Base-by-base conservation (phyloP, 2,329 filamentous ascomycete genomes). In the Leptosphaerulina australis region DNA sequence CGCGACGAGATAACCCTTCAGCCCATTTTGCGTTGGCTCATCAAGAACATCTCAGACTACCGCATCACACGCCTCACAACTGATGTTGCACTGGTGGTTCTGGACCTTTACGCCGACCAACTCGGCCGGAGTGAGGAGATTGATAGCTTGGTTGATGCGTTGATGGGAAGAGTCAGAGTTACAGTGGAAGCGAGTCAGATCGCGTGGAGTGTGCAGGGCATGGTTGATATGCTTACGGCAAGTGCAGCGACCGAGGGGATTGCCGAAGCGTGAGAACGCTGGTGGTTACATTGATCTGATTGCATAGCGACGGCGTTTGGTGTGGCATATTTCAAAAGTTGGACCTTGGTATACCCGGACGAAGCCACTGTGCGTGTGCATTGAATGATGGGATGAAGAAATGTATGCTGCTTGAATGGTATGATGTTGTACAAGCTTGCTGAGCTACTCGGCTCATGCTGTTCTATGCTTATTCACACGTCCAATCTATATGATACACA, bases 71-170 rank as follows among this genome's bases (percentile, higher is more conserved):
- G 82, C 53, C 77, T 96, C 25, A 91, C 90, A 66, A 88, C 91
- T 18, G 93, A 97, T 72, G 84, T 94, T 17, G 87, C 88, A 12
- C 82, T 95, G 65, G 81, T 91, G 51, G 78, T 97, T 26, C 77
- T 97, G 15, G 93, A 99, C 66, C 78, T 97, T 28, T 99, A 97
- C 71, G 86, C 88, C 22, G 87, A 90, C 68, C 88, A 91, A 60
- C 80, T 91, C 18, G 88, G 84, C 2, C 85, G 86, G 39, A 91
- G 88, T 26, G 80, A 83, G 5, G 85, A 89, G 69, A 82, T 97
- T 47, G 86, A 90, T 54, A 79, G 80, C 39, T 80, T 86, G 38
- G 85, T 97, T 64, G 81, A 83, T 61, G 79, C 79, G 38, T 77
- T 97, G 56, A 85, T 88, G 68, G 77, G 81, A 35, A 80, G 86